Base-by-base conservation (phyloP, 1,139 yeast species). In the Scheffersomyces illinoinensis region DNA sequence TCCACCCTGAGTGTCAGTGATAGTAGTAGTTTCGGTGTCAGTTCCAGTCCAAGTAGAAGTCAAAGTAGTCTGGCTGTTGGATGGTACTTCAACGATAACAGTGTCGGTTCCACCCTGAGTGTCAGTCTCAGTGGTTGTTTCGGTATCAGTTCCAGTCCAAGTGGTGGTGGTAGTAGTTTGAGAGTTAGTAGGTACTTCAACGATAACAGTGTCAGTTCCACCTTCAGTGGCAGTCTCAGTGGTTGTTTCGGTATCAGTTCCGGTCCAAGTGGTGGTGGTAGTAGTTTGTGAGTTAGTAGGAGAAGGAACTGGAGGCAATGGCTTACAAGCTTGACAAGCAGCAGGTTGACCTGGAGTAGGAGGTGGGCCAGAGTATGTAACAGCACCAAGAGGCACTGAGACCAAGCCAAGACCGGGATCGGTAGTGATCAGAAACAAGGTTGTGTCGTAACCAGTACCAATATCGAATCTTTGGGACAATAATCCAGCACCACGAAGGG, bases 361-460 rank as follows among this genome's bases (percentile, higher is more conserved):
- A 33, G 64, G 61, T 7, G 70, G 64, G 20, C 63, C 69, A 20
- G 56, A 58, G 56, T 68, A 68, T 1, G 53, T 53, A 51, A 68
- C 58, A 53, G 66, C 71, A 56, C 65, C 66, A 55, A 61, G 61
- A 19, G 59, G 53, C n/a, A 52, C 46, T 8, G 55, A 46, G 14
- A 43, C 21, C 6, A 61, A 50, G 4, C 57, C 57, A 4, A 51
- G 53, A 54, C 71, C 71, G 46, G 56, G 65, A 50, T 59, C 59
- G 48, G 66, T 64, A 50, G 61, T 61, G 18, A 64, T 62, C 14
- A 57, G 60, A 59, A 70, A 68, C 20, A 52, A 57, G 8, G 26
- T n/a, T 5, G 62, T 51, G 53, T 62, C 61, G 57, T 71, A 71
- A 8, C 73, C 74, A 7, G 60, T 24, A 57, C 74, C 74, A 56